A percentile compares a stretch with the other conserved stretches of the same genome.
These are phyloP conservation scores for Tuber aestivum DNA, from an alignment of 495 filamentous ascomycete species.

Conservation along the genomic window DNA sequence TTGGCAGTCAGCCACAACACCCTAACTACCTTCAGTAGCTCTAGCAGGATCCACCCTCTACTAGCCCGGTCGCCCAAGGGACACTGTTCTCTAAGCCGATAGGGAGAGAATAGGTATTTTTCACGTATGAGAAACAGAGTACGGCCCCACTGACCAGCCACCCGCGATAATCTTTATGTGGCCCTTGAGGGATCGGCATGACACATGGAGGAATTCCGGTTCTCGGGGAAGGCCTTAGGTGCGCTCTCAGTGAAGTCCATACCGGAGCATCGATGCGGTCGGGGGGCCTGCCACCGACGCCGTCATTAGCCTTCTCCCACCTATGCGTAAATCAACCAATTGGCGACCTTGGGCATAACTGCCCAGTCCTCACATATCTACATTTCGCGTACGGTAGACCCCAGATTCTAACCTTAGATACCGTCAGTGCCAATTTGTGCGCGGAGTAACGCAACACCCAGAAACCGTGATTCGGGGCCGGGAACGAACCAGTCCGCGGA, in stretches of 20 bases:
- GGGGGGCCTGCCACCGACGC: too few species aligned
- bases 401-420: too few species aligned
- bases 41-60: neutral
- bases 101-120: neutral
- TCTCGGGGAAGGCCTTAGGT: neutral
- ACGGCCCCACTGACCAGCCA: too few species aligned
- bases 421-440: neutral
- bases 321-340: neutral
- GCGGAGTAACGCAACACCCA: neutral
- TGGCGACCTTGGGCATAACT: too few species aligned
- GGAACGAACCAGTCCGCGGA: neutral
- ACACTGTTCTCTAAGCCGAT: neutral
- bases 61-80: too few species aligned
- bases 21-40: too few species aligned
- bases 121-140: neutral
- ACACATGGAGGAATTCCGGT: neutral
- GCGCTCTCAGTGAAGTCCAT: too few species aligned
- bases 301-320: neutral
- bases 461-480: neutral
- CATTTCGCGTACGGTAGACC: neutral
- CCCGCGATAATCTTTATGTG: neutral
- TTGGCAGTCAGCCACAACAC: too few species aligned
- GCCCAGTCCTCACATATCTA: neutral
- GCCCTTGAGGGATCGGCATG: too few species aligned
- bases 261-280: too few species aligned